A percentile compares a stretch with the other conserved stretches of the same genome.
phyloP scores from a whole-genome alignment of 129 eudicot genomes.

The Flaveria ramosissima region DNA sequence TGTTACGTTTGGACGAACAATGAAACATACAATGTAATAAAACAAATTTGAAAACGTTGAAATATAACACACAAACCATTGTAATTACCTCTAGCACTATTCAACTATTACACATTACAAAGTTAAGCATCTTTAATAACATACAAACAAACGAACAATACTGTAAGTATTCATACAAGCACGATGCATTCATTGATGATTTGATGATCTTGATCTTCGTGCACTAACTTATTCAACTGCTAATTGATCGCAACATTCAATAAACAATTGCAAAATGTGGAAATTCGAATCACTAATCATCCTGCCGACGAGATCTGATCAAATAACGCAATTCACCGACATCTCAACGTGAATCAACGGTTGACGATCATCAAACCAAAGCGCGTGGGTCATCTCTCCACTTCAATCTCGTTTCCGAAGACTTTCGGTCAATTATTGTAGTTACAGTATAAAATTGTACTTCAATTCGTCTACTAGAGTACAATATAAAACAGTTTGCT shows the following conservation, averaged over 20 bases:
- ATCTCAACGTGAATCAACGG: constrained; percentile 11
- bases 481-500: background rate
- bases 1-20: too few relatives aligned
- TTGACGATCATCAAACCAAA: background rate
- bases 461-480: background rate
- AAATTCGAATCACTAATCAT: constrained; percentile 14
- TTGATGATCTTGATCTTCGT: background rate
- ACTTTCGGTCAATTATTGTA: background rate
- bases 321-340: constrained; percentile 15
- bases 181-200: constrained; percentile 13
- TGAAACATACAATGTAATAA: too few relatives aligned
- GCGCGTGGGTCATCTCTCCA: background rate
- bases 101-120: background rate
- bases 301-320: constrained; percentile 16
- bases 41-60: too few relatives aligned
- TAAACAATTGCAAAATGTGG: background rate
- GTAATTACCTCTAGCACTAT: too few relatives aligned
- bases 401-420: background rate
- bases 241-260: background rate
- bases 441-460: background rate
- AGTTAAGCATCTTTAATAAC: constrained; percentile 1
- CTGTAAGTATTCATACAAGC: background rate
- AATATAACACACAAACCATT: too few relatives aligned
- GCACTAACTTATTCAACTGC: background rate
- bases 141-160: background rate